Evolutionary conservation across 2,329 filamentous ascomycete genomes (phyloP).

Genomic region (Akanthomyces muscarius): DNA sequence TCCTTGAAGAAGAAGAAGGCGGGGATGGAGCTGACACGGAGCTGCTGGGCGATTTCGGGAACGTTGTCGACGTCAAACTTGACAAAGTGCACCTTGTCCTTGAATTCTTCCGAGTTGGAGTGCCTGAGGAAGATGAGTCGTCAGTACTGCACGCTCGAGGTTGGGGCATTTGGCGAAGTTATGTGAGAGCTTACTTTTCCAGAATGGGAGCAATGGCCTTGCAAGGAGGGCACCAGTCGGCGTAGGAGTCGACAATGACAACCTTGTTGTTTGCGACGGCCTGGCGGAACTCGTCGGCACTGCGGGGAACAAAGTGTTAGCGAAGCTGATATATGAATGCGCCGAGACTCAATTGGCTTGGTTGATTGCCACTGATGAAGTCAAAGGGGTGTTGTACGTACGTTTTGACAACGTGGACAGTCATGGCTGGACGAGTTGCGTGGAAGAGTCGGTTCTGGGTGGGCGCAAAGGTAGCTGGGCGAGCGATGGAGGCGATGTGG

Average conservation of each 20-base stretch:
- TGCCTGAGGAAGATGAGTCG: constrained; percentile 19
- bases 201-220: constrained; percentile 80
- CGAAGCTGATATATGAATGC: not conserved
- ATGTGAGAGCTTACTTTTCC: constrained; percentile 25
- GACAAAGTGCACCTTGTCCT: constrained; percentile 66
- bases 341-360: not conserved
- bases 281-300: constrained; percentile 17
- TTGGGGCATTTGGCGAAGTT: not conserved
- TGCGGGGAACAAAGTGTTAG: not conserved
- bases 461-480: constrained; percentile 1
- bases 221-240: constrained; percentile 92
- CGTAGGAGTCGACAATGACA: constrained; percentile 82
- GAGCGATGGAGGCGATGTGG: constrained; percentile 15
- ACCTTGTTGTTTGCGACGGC: constrained; percentile 42
- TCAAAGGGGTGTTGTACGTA: not conserved
- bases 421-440: constrained; percentile 17
- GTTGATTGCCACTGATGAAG: not conserved
- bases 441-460: constrained; percentile 14
- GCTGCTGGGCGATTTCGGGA: constrained; percentile 68
- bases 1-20: constrained; percentile 84
- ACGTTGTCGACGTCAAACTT: constrained; percentile 90
- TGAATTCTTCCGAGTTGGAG: constrained; percentile 40
- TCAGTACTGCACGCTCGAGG: not conserved
- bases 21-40: constrained; percentile 86
- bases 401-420: constrained; percentile 17